Conservation (phyloP, 352 stramenopile genomes). For the Phytophthora hybrid region DNA sequence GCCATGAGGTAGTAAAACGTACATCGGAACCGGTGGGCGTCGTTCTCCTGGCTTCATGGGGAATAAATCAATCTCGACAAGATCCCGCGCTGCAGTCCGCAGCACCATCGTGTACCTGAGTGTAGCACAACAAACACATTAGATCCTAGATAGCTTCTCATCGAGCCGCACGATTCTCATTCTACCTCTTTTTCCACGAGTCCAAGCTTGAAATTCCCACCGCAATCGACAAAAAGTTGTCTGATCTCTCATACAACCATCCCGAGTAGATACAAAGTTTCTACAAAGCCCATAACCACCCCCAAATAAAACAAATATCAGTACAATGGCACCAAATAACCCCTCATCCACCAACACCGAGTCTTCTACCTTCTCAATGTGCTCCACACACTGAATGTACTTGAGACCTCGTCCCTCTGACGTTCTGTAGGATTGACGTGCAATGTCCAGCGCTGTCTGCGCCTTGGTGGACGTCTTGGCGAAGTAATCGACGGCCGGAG, state of each 20-base stretch:
- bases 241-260: conserved; percentile 83
- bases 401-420: conserved; percentile 48
- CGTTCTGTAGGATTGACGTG: conserved; percentile 59
- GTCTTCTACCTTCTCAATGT: conserved; percentile 75
- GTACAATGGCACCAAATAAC: background rate
- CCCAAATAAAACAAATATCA: conserved; percentile 1
- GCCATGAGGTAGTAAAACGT: background rate
- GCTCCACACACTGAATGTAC: conserved; percentile 76
- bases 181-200: conserved; percentile 86
- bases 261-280: conserved; percentile 85
- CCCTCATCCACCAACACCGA: background rate
- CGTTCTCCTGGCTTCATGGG: conserved; percentile 78
- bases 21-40: conserved; percentile 72
- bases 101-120: conserved; percentile 82
- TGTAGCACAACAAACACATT: background rate
- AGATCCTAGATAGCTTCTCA: background rate
- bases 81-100: conserved; percentile 52
- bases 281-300: conserved; percentile 31
- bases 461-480: conserved; percentile 58
- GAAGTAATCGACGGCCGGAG: conserved; percentile 58
- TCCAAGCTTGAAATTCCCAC: conserved; percentile 77
- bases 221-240: conserved; percentile 83
- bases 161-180: background rate
- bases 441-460: conserved; percentile 79
- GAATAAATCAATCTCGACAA: conserved; percentile 88